These are phyloP conservation scores for Kwoniella europaea DNA, from an alignment of 768 basidiomycete species.

Conservation along the genomic window DNA sequence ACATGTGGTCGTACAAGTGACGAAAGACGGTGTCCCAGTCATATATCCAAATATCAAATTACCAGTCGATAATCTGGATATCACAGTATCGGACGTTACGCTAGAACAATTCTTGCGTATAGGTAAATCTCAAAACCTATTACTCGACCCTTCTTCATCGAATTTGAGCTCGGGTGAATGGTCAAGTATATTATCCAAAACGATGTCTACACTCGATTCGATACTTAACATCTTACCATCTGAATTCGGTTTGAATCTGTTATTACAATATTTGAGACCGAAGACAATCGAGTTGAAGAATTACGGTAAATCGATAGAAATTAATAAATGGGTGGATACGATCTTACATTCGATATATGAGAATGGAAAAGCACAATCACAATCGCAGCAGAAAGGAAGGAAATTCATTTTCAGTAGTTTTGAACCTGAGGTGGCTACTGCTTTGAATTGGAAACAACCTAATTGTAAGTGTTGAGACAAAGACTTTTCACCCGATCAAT, in stretches of 20 bases:
- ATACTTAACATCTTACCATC: conserved; percentile 70
- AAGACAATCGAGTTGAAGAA: conserved; percentile 61
- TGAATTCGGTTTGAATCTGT: conserved; percentile 75
- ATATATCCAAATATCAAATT: conserved; percentile 76
- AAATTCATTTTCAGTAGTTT: conserved; percentile 92
- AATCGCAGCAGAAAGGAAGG: conserved; percentile 62
- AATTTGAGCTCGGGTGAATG: conserved; percentile 47
- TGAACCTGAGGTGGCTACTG: conserved; percentile 84
- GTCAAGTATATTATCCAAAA: conserved; percentile 52
- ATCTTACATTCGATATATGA: conserved; percentile 83
- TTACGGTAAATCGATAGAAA: conserved; percentile 66
- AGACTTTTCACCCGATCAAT: too few species aligned
- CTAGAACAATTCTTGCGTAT: conserved; percentile 76
- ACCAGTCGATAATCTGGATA: conserved; percentile 72
- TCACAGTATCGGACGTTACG: conserved; percentile 83
- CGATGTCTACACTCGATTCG: conserved; percentile 73
- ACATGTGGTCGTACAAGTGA: conserved; percentile 85
- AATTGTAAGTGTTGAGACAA: conserved; percentile 69
- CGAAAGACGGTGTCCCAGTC: conserved; percentile 88
- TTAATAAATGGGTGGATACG: conserved; percentile 82
- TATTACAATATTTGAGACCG: conserved; percentile 75
- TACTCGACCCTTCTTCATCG: conserved; percentile 30
- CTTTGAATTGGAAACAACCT: conserved; percentile 98
- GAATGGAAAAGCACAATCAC: conserved; percentile 61
- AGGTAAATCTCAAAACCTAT: conserved; percentile 64